These are phyloP conservation scores for Yamadazyma friedrichii DNA, from an alignment of 1,139 yeast species.

Conservation along the genomic window DNA sequence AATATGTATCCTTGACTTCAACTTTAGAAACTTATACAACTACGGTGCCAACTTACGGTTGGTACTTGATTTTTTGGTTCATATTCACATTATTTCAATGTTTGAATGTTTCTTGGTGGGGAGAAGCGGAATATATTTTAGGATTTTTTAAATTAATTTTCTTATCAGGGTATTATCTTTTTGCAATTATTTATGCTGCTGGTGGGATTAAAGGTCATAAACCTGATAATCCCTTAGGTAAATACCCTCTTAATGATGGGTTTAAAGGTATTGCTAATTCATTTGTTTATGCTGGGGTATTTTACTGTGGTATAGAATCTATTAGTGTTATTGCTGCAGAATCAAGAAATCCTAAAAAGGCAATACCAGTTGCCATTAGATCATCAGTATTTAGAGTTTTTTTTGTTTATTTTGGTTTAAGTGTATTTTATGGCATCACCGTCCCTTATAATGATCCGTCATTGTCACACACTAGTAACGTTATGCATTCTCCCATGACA, in stretches of 20 bases:
- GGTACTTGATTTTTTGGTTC: constrained; percentile 34
- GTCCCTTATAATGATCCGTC: constrained; percentile 39
- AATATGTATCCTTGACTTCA: constrained; percentile 27
- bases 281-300: constrained; percentile 57
- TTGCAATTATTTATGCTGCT: constrained; percentile 42
- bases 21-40: constrained; percentile 26
- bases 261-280: constrained; percentile 38
- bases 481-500: constrained; percentile 62
- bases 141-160: constrained; percentile 39
- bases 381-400: constrained; percentile 42
- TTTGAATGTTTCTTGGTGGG: constrained; percentile 42
- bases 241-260: constrained; percentile 40
- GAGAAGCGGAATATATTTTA: constrained; percentile 43
- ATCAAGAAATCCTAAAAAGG: constrained; percentile 53
- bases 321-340: constrained; percentile 70
- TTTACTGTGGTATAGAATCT: constrained; percentile 66
- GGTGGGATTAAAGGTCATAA: constrained; percentile 40
- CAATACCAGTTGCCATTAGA: constrained; percentile 56
- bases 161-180: constrained; percentile 39
- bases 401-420: constrained; percentile 39
- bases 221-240: constrained; percentile 41
- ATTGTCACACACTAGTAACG: constrained; percentile 30
- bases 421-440: constrained; percentile 40
- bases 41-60: constrained; percentile 35
- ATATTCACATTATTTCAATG: constrained; percentile 34